Conservation (phyloP, 257 asterid species). For the Voacanga thouarsii region DNA sequence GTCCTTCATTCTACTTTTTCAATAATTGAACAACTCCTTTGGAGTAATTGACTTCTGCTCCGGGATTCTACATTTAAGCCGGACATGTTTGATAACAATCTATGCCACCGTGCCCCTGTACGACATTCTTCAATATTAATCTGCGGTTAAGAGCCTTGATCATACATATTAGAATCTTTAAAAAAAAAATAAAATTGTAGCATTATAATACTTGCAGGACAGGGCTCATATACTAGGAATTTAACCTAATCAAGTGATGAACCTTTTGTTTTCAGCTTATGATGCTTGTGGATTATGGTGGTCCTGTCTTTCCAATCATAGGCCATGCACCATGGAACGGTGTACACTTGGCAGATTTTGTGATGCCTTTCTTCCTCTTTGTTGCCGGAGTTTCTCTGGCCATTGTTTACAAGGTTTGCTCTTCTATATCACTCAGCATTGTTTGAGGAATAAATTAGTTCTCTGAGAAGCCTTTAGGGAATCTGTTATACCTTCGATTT, state of each 20-base stretch:
- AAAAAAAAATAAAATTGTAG: not conserved
- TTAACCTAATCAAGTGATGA: not conserved
- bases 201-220: not conserved
- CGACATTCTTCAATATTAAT: not conserved
- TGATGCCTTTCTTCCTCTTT: conserved; percentile 88
- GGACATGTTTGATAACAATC: not conserved
- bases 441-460: not conserved
- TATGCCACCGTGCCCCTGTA: not conserved
- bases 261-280: conserved; percentile 46
- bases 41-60: not conserved
- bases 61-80: not conserved
- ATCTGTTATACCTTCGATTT: not conserved
- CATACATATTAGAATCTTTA: not conserved
- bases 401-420: conserved; percentile 57
- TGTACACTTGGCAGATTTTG: conserved; percentile 76
- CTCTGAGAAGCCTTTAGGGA: not conserved
- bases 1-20: not conserved
- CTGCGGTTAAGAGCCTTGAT: not conserved
- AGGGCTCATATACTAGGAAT: not conserved
- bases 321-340: conserved; percentile 89
- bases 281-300: conserved; percentile 84
- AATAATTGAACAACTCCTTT: no score
- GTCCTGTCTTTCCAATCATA: conserved; percentile 62
- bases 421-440: not conserved
- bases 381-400: conserved; percentile 71